Evolutionary conservation across 2,329 filamentous ascomycete genomes (phyloP), one percentile per base, ranked within the genome.

Genomic region (Fusarium albosuccineum): DNA sequence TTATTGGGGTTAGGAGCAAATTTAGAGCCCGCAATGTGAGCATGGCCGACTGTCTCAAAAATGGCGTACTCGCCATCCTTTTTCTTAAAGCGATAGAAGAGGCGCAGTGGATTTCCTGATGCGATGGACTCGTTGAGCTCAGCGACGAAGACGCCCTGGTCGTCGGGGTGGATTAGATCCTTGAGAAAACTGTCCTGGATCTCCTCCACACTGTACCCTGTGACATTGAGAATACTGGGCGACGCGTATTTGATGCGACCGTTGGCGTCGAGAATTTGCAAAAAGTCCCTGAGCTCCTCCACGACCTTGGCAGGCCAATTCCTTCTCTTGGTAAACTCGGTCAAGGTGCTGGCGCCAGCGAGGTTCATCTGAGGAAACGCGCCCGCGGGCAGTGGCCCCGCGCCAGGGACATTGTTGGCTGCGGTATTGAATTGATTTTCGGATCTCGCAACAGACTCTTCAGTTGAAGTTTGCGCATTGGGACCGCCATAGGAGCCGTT

Each of bases 81-180:
- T 69, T 89, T 88, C 78, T 89, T 92, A 74, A 97, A 89, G 50
- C 95, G 90, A 77, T 97, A 96, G 82, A 97, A 97, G 77, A 97
- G 89, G 60, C 92, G 91, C 65, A 97, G 80, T 5, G 89, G 83
- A 70, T 92, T 91, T n/a, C 91, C 92, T 8, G 89, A 92, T 3
- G 92, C 90, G 66, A 97, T 95, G 14, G 91, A 92, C 77, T 97
- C 93, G 77, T 96, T 94, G 82, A 97, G 90, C 77, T 97, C 94
- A 54, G 92, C 87, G 57, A 93, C 88, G 74, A 97, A 97, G 66
- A 95, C 89, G 57, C 88, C 88, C 67, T 89, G 89, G 79, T 97
- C 94, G 77, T 97, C 94, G 6, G 90, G 87, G 77, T 98, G 95
- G 60, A 97, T 90, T 70, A 92, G 89, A 50, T 97, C 92, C 51